These are phyloP conservation scores for Trichomonas vaginalis DNA, from an alignment of 208 protist species.

Conservation along the genomic window DNA sequence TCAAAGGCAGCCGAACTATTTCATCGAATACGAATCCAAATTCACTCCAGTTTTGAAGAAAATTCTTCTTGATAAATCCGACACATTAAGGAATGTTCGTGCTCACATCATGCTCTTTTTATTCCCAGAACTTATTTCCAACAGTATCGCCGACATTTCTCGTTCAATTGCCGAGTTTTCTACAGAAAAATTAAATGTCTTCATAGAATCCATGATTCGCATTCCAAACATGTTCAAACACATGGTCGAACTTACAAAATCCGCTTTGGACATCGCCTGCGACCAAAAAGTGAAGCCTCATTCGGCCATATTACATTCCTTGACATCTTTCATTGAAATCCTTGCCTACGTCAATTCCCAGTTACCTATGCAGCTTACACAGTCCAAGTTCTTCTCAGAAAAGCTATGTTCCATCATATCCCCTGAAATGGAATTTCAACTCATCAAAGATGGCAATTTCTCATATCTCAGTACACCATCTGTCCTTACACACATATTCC, in stretches of 20 bases:
- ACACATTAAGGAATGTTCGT: neutral
- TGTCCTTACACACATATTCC: neutral
- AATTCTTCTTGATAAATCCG: neutral
- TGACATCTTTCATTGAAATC: neutral
- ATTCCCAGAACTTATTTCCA: neutral
- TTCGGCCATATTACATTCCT: neutral
- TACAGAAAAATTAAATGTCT: neutral
- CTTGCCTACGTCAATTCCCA: neutral
- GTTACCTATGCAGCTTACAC: neutral
- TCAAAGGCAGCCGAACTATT: neutral
- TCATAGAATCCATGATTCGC: neutral
- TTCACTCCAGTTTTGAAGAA: neutral
- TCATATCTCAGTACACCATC: neutral
- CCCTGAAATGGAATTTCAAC: neutral
- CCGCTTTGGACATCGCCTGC: neutral
- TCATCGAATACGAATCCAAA: neutral
- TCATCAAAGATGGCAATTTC: neutral
- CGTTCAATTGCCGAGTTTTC: neutral
- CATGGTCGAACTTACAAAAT: neutral
- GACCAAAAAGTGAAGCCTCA: neutral
- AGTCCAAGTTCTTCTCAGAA: neutral
- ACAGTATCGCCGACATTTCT: neutral
- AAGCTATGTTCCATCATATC: neutral
- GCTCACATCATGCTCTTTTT: neutral
- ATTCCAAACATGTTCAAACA: neutral